Evolutionary conservation across 2,329 filamentous ascomycete species (phyloP), one percentile per base, ranked within the genome.

Genomic region (Reticulascus tulasneorum): DNA sequence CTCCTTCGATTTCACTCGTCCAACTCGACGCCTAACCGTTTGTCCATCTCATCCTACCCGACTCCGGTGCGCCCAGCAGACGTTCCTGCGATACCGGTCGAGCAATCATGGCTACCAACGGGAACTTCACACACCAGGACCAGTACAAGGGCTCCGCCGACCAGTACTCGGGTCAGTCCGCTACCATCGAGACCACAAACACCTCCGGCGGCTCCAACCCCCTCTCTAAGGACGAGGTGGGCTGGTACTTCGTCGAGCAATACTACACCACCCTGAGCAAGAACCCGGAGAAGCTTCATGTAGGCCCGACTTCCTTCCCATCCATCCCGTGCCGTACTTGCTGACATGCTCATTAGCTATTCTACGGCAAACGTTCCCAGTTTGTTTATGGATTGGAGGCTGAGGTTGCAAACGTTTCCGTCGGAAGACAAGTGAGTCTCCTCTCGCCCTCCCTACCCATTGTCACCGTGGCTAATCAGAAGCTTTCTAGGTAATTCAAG

Each of bases 221-320:
- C 51, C 66, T 79, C 25, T 71, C 74, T 53, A 96, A 95, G 72
- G 89, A 95, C 62, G 88, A 97, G 70, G 89, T 98, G 50, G 93
- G 89, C 64, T 98, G 93, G 93, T 97, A 91, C 71, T 98, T 98
- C 53, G 93, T 98, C 40, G 90, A 97, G 77, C 89, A 95, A 66
- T 98, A 96, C 75, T 98, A 98, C 70, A 97, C 87, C 52, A 98
- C 89, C 45, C 71, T 98, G 58, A 96, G 90, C 79, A 90, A 91
- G 67, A 86, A 73, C 49, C 90, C 93, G 16, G 89, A 95, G 59
- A 94, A 93, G 67, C 85, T 98, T 54, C 91, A 89, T 59, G 79
- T 83, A 66, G 54, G 77, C 21, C 15, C 8, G 19, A 7, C 23
- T 20, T 11, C 25, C 31, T 41, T 32, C 27, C 16, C 16, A 12